Percentiles rank a stretch among this genome's conserved stretches.
These are phyloP conservation scores for Backusella psychrophila DNA, from an alignment of 192 early-diverging fungal genomes.

Conservation along the genomic window DNA sequence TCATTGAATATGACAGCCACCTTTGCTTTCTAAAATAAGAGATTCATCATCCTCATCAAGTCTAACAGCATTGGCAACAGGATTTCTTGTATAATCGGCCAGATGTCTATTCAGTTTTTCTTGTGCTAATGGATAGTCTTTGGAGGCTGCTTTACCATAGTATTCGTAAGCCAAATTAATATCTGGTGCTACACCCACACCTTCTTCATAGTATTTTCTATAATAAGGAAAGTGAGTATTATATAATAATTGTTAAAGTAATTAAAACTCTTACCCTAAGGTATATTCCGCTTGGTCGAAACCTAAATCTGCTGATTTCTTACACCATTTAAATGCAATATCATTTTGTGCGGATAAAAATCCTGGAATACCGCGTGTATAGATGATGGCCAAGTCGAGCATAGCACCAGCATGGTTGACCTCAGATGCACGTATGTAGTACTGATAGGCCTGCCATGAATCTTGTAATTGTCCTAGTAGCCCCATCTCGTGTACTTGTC, in stretches of 20 bases:
- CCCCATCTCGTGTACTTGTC: conserved; percentile 79
- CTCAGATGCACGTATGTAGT: conserved; percentile 81
- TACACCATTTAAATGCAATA: conserved; percentile 79
- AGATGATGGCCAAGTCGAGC: conserved; percentile 87
- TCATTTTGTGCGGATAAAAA: conserved; percentile 15
- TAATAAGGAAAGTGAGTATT: not conserved
- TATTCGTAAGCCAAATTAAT: conserved; percentile 31
- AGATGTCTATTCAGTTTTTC: conserved; percentile 29
- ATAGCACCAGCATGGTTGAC: conserved; percentile 77
- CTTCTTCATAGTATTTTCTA: conserved; percentile 38
- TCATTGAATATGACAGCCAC: not conserved
- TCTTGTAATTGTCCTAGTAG: conserved; percentile 65
- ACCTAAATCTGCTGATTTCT: conserved; percentile 75
- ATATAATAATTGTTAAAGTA: conserved; percentile 6
- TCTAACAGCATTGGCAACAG: not conserved
- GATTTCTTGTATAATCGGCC: not conserved
- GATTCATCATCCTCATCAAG: not conserved
- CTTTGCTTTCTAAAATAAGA: not conserved
- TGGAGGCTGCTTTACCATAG: conserved; percentile 35
- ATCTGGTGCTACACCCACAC: conserved; percentile 21
- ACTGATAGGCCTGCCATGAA: conserved; percentile 63
- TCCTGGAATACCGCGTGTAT: conserved; percentile 58
- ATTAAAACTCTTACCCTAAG: conserved; percentile 66
- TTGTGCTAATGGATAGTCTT: conserved; percentile 28
- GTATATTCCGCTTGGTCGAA: conserved; percentile 82